These are phyloP conservation scores for Solanum pinnatisectum DNA, from an alignment of 257 asterid genomes.

Conservation along the genomic window DNA sequence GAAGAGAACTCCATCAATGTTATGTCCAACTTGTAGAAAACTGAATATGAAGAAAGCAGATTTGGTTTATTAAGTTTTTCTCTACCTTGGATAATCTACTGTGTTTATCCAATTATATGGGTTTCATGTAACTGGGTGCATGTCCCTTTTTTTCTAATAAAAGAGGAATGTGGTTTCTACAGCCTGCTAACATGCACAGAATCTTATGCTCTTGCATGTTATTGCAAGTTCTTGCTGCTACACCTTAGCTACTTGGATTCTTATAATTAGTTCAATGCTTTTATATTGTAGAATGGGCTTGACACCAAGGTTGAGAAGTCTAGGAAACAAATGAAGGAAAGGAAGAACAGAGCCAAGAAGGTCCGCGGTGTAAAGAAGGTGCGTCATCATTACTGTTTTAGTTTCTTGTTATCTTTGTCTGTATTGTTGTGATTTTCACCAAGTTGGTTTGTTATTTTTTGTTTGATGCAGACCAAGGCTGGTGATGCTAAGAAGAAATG, in stretches of 20 bases:
- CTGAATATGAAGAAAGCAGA: neutral
- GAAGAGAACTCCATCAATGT: neutral
- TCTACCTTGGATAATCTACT: neutral
- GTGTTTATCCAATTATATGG: neutral
- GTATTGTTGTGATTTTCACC: neutral
- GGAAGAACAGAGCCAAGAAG: slow-evolving; percentile 8
- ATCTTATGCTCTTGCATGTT: neutral
- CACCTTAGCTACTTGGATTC: neutral
- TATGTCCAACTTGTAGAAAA: neutral
- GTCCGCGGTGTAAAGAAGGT: slow-evolving; percentile 8
- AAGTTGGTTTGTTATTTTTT: neutral
- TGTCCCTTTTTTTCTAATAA: neutral
- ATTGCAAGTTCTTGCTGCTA: neutral
- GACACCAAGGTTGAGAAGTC: slow-evolving; percentile 11
- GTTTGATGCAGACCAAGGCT: slow-evolving; percentile 10
- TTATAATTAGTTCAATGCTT: neutral
- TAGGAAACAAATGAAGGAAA: slow-evolving; percentile 8
- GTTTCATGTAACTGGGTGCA: neutral
- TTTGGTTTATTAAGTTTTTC: neutral
- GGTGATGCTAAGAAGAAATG: slow-evolving; percentile 14
- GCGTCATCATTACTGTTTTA: neutral
- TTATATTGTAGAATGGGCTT: slow-evolving; percentile 5
- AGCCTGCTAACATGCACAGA: neutral
- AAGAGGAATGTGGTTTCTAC: neutral
- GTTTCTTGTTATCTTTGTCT: neutral